These are phyloP conservation scores for Penicillium sp. DNA, from an alignment of 2,329 filamentous ascomycete species.

Conservation along the genomic window DNA sequence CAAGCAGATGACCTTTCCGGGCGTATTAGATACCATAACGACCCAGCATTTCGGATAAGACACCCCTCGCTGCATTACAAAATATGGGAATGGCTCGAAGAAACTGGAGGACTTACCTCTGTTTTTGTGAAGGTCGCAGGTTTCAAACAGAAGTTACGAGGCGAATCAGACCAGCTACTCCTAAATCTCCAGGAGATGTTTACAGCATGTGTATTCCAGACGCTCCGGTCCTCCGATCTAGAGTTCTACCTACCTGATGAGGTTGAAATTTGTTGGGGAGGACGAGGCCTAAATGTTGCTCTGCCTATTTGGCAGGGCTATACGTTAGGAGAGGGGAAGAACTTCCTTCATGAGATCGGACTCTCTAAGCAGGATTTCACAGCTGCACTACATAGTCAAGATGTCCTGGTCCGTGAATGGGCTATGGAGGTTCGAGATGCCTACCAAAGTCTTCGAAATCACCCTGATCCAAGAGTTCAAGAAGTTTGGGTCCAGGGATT, in stretches of 20 bases:
- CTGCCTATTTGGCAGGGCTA: not conserved
- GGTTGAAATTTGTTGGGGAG: not conserved
- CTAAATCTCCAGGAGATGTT: not conserved
- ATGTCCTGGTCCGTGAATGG: not conserved
- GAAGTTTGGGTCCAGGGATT: not conserved
- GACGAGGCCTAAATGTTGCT: not conserved
- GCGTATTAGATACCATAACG: too few relatives aligned
- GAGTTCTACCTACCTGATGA: not conserved
- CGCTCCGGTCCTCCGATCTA: not conserved
- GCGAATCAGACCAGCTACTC: not conserved
- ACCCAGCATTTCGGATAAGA: too few relatives aligned
- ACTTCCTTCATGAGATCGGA: not conserved
- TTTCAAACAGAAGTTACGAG: not conserved
- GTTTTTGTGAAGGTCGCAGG: not conserved
- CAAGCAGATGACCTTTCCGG: too few relatives aligned
- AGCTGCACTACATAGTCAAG: not conserved
- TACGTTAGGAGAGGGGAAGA: not conserved
- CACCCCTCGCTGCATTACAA: too few relatives aligned
- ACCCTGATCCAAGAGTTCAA: not conserved
- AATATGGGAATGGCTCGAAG: too few relatives aligned
- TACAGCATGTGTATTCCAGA: not conserved
- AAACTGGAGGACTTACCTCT: too few relatives aligned
- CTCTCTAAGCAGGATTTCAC: not conserved
- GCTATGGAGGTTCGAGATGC: not conserved
- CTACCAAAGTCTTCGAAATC: not conserved